Evolutionary conservation across 768 basidiomycete genomes (phyloP).

Genomic region (Suillus alpinus): DNA sequence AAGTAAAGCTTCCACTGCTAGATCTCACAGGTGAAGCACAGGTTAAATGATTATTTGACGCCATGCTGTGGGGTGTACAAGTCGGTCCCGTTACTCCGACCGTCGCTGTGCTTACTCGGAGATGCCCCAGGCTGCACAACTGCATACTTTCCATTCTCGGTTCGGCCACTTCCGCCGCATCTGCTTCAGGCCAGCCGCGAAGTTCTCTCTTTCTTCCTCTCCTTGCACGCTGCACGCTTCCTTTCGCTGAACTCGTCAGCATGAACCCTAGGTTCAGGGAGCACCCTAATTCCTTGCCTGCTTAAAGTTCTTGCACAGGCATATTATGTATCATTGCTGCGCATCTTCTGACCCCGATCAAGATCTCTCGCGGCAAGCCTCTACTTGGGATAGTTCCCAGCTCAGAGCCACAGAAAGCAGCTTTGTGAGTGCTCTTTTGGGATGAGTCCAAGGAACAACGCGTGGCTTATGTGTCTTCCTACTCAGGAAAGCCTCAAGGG

Average conservation of each 20-base stretch:
- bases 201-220: not conserved
- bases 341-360: conserved; percentile 7
- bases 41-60: not conserved
- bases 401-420: too few species aligned
- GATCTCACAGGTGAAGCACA: not conserved
- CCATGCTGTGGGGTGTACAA: not conserved
- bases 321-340: conserved; percentile 29
- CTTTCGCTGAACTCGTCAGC: conserved; percentile 6
- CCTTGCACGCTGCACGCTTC: conserved; percentile 10
- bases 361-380: not conserved
- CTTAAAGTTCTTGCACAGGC: conserved; percentile 20
- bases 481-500: not conserved
- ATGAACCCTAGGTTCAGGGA: conserved; percentile 22
- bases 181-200: not conserved
- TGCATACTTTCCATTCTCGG: conserved; percentile 12
- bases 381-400: not conserved
- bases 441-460: not conserved
- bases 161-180: conserved; percentile 23
- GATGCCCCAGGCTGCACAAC: not conserved
- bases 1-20: not conserved
- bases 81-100: conserved; percentile 6
- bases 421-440: not conserved
- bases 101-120: not conserved
- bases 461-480: not conserved
- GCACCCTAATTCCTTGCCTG: conserved; percentile 24